Evolutionary conservation across 2,329 filamentous ascomycete species (phyloP).

Genomic region (Setomelanomma holmii): DNA sequence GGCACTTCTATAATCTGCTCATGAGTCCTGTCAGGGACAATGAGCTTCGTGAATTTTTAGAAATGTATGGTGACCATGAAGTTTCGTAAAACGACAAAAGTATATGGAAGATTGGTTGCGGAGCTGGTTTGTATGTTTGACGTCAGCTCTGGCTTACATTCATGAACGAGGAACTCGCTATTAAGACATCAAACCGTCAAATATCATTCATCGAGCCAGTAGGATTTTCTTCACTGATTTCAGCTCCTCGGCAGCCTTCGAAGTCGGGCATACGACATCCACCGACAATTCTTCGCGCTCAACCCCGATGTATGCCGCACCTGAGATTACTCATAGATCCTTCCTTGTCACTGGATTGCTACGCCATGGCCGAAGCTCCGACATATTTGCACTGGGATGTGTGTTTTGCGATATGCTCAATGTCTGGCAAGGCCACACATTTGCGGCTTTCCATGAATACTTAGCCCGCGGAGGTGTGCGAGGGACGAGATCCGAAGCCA

Average conservation of each 20-base stretch:
- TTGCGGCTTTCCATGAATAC: not conserved
- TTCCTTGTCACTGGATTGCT: not conserved
- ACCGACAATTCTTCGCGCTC: slow-evolving; percentile 7
- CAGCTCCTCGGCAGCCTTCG: slow-evolving; percentile 15
- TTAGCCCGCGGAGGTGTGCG: not conserved
- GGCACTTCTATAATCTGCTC: slow-evolving; percentile 18
- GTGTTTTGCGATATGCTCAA: slow-evolving; percentile 25
- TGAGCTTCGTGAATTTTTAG: slow-evolving; percentile 17
- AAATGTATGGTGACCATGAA: slow-evolving; percentile 9
- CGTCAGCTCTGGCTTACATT: slow-evolving; percentile 20
- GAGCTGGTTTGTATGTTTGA: slow-evolving; percentile 15
- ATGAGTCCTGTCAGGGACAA: slow-evolving; percentile 22
- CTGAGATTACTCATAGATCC: slow-evolving; percentile 6
- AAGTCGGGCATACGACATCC: slow-evolving; percentile 8
- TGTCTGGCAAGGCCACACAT: slow-evolving; percentile 9
- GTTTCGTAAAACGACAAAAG: not conserved
- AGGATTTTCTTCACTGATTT: slow-evolving; percentile 26
- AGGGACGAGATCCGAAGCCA: too few relatives aligned
- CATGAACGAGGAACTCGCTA: slow-evolving; percentile 17
- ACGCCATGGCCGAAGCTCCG: slow-evolving; percentile 14
- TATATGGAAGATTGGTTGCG: slow-evolving; percentile 3
- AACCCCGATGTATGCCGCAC: slow-evolving; percentile 15
- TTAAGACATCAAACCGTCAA: slow-evolving; percentile 27
- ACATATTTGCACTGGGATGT: slow-evolving; percentile 22
- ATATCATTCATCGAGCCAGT: slow-evolving; percentile 18